Evolutionary conservation across 2,329 filamentous ascomycete genomes (phyloP).

Genomic region (Pestalotiopsis sp.): DNA sequence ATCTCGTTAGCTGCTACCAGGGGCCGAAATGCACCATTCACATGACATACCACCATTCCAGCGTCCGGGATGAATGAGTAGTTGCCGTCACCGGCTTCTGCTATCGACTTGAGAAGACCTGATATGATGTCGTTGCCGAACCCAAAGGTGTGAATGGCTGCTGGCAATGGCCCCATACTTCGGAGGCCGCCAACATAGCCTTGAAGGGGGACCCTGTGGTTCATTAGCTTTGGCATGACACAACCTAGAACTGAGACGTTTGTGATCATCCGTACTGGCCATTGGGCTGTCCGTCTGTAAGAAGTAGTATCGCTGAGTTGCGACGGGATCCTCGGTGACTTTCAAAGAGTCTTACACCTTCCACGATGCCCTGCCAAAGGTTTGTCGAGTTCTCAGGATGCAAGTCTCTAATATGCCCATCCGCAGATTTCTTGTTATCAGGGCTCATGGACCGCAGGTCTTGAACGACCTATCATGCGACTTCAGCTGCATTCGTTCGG

Average conservation of each 20-base stretch:
- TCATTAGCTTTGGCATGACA: background rate
- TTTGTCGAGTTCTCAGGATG: conserved; percentile 46
- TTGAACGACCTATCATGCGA: conserved; percentile 38
- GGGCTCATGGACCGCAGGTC: conserved; percentile 48
- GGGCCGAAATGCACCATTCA: background rate
- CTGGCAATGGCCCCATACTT: conserved; percentile 39
- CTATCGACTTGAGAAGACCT: conserved; percentile 60
- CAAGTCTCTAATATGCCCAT: conserved; percentile 46
- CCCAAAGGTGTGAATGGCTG: conserved; percentile 55
- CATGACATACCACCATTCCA: conserved; percentile 53
- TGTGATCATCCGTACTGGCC: conserved; percentile 38
- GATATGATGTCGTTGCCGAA: conserved; percentile 53
- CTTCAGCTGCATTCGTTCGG: background rate
- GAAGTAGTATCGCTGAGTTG: conserved; percentile 53
- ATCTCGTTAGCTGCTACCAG: background rate
- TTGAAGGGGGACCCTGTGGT: conserved; percentile 42
- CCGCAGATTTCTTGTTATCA: conserved; percentile 43
- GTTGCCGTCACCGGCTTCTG: conserved; percentile 57
- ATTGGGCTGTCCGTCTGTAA: conserved; percentile 60
- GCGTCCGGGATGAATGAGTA: conserved; percentile 65
- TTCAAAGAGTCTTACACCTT: conserved; percentile 51
- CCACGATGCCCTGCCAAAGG: conserved; percentile 57
- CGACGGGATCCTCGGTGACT: conserved; percentile 30
- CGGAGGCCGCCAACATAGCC: conserved; percentile 58
- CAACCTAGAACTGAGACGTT: background rate